phyloP scores from a whole-genome alignment of 352 stramenopile genomes.

The Aphanomyces astaci region DNA sequence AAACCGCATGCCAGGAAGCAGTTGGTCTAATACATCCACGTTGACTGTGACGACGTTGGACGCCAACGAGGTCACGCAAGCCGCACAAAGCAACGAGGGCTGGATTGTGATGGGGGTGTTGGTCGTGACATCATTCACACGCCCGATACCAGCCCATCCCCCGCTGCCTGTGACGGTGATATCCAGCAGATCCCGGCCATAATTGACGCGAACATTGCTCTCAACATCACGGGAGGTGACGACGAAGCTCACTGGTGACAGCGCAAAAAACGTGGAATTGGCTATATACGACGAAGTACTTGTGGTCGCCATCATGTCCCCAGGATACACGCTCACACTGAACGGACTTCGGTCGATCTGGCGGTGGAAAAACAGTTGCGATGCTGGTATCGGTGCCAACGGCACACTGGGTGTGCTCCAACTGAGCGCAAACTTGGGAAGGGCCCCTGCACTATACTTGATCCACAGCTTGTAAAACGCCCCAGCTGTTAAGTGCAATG shows the following conservation, averaged over 20 bases:
- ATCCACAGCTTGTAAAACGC: slow-evolving; percentile 76
- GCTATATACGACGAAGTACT: slow-evolving; percentile 28
- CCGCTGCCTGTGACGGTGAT: slow-evolving; percentile 69
- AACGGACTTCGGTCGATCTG: slow-evolving; percentile 43
- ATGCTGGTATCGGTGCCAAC: slow-evolving; percentile 30
- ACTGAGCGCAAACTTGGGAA: slow-evolving; percentile 10
- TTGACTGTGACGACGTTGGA: slow-evolving; percentile 43
- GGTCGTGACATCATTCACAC: slow-evolving; percentile 68
- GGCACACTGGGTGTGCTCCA: slow-evolving; percentile 24
- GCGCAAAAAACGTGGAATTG: slow-evolving; percentile 54
- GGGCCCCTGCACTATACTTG: slow-evolving; percentile 50
- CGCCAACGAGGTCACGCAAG: slow-evolving; percentile 48
- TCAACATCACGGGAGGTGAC: slow-evolving; percentile 71
- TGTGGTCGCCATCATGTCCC: slow-evolving; percentile 40
- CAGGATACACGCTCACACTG: slow-evolving; percentile 57
- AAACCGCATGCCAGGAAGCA: slow-evolving; percentile 53
- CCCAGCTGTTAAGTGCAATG: slow-evolving; percentile 19
- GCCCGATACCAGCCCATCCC: slow-evolving; percentile 82
- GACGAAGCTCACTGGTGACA: slow-evolving; percentile 55
- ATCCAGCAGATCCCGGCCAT: slow-evolving; percentile 70
- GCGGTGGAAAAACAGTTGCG: slow-evolving; percentile 37
- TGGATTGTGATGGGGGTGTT: slow-evolving; percentile 35
- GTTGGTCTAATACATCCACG: slow-evolving; percentile 41
- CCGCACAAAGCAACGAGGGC: slow-evolving; percentile 42
- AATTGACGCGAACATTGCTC: slow-evolving; percentile 81